These are phyloP conservation scores for Salix viminalis DNA, from an alignment of 345 rosid species.

Conservation along the genomic window DNA sequence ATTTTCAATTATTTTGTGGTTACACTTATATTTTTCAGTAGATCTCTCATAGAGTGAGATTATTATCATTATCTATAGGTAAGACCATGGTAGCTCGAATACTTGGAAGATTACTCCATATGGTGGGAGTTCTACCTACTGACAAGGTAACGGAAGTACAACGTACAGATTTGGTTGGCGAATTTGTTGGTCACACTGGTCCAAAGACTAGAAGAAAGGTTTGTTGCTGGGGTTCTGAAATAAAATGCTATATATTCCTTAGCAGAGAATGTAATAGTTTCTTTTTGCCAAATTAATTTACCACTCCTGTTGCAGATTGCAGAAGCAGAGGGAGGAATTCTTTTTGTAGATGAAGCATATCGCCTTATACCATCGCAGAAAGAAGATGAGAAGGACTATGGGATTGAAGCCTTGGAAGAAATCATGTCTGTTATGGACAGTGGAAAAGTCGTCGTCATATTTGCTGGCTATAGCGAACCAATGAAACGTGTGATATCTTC, in stretches of 20 bases:
- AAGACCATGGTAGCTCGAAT: constrained; percentile 98
- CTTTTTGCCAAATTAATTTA: neutral
- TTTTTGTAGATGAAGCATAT: constrained; percentile 98
- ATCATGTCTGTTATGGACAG: constrained; percentile 97
- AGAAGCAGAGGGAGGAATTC: constrained; percentile 97
- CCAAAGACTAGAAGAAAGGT: constrained; percentile 97
- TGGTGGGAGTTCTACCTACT: constrained; percentile 89
- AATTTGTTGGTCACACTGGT: constrained; percentile 97
- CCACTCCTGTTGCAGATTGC: constrained; percentile 50
- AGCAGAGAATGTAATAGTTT: neutral
- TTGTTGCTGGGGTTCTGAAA: neutral
- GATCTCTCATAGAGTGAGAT: constrained; percentile 4
- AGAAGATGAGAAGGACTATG: constrained; percentile 90
- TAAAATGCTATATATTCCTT: neutral
- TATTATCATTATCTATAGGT: constrained; percentile 41
- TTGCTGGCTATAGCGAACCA: constrained; percentile 92
- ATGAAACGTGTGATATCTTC: constrained; percentile 94
- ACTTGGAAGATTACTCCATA: constrained; percentile 82
- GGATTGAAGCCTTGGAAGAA: constrained; percentile 93
- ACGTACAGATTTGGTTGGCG: constrained; percentile 97
- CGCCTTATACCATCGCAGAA: constrained; percentile 90
- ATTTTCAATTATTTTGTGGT: neutral
- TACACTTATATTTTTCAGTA: neutral
- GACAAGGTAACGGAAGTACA: constrained; percentile 86
- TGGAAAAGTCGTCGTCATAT: constrained; percentile 85